A percentile compares a stretch with the other conserved stretches of the same genome.
phyloP scores from a whole-genome alignment of 768 basidiomycete species.

The Leucocoprinus sp. region DNA sequence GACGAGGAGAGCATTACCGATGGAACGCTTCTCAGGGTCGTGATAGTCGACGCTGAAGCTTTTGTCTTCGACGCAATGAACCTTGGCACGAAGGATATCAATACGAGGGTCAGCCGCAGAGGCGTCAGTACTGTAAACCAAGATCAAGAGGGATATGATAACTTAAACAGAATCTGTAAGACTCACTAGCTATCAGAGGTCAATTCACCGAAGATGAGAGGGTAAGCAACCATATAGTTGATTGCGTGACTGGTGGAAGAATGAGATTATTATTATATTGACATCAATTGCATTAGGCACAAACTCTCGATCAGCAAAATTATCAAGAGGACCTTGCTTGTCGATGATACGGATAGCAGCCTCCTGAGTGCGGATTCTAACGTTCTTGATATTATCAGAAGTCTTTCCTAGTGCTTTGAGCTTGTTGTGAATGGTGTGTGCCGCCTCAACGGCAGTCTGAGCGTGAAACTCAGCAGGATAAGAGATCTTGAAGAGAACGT shows the following conservation, averaged over 20 bases:
- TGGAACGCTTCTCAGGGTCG: constrained; percentile 81
- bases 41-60: constrained; percentile 83
- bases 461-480: constrained; percentile 96
- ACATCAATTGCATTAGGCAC: constrained; percentile 19
- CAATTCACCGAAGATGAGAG: constrained; percentile 85
- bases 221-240: constrained; percentile 95
- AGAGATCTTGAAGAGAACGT: constrained; percentile 90
- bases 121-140: constrained; percentile 51
- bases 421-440: constrained; percentile 69
- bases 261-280: neutral
- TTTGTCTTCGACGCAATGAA: constrained; percentile 79
- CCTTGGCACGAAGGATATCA: constrained; percentile 84
- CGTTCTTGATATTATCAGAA: constrained; percentile 85
- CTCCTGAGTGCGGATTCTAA: constrained; percentile 88
- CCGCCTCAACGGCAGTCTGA: constrained; percentile 90
- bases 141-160: neutral
- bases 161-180: neutral
- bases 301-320: constrained; percentile 90
- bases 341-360: constrained; percentile 91
- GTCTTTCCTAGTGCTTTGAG: constrained; percentile 77
- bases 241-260: constrained; percentile 65
- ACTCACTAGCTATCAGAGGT: constrained; percentile 82
- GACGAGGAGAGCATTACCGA: constrained; percentile 82
- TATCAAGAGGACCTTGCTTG: constrained; percentile 85
- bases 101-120: constrained; percentile 86